Evolutionary conservation across 139 green algal species (phyloP).

Genomic region (Nannochloris sp.): DNA sequence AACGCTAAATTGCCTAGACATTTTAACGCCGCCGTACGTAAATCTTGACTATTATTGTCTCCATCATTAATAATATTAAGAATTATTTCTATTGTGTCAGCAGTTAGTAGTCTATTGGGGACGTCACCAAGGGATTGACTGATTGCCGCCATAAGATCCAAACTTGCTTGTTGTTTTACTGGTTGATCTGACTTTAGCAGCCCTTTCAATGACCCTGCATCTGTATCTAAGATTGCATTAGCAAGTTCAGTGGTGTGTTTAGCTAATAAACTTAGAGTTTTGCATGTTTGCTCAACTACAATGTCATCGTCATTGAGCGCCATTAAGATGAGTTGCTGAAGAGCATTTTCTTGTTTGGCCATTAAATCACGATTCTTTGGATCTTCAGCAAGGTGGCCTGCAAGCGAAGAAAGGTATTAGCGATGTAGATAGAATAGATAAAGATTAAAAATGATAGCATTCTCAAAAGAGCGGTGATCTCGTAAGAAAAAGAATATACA

Average conservation of each 20-base stretch:
- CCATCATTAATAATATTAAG: slow-evolving; percentile 12
- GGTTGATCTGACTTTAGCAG: slow-evolving; percentile 35
- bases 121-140: neutral
- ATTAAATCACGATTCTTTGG: slow-evolving; percentile 69
- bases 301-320: slow-evolving; percentile 61
- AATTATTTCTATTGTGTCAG: neutral
- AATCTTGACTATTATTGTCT: neutral
- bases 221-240: slow-evolving; percentile 15
- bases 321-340: slow-evolving; percentile 88
- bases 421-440: too few relatives aligned
- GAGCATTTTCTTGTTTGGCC: slow-evolving; percentile 62
- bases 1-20: slow-evolving; percentile 60
- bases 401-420: neutral
- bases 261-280: slow-evolving; percentile 30
- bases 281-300: slow-evolving; percentile 62
- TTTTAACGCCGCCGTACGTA: slow-evolving; percentile 44
- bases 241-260: slow-evolving; percentile 9
- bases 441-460: too few relatives aligned
- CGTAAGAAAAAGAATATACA: too few relatives aligned
- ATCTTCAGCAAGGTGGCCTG: slow-evolving; percentile 75
- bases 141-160: slow-evolving; percentile 27
- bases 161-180: slow-evolving; percentile 25
- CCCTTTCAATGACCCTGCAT: slow-evolving; percentile 12
- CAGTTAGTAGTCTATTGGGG: neutral
- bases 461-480: neutral